A percentile compares a stretch with the other conserved stretches of the same genome.
phyloP scores from a whole-genome alignment of 768 basidiomycete genomes.

The Glaciozyma antarctica region DNA sequence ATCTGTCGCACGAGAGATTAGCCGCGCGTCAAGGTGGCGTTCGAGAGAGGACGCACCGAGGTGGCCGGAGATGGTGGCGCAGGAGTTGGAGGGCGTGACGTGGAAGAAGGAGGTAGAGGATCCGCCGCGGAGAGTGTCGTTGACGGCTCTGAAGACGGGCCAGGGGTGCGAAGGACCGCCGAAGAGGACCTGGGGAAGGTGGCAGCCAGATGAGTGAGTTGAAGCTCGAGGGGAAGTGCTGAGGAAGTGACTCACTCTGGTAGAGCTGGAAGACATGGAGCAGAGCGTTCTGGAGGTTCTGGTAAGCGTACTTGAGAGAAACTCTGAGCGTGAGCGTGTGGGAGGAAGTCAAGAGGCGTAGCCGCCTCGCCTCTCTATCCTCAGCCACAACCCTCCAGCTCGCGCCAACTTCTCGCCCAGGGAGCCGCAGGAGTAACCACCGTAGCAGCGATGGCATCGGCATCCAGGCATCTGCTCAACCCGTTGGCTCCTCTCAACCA shows the following conservation, averaged over 20 bases:
- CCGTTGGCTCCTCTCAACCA: conserved; percentile 76
- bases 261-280: too few species aligned
- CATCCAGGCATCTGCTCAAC: conserved; percentile 46
- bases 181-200: not conserved
- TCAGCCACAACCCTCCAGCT: too few species aligned
- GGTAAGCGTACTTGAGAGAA: too few species aligned
- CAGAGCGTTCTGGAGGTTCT: too few species aligned
- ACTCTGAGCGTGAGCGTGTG: too few species aligned
- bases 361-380: too few species aligned
- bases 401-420: too few species aligned
- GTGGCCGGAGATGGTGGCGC: not conserved
- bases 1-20: conserved; percentile 11
- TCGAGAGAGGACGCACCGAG: not conserved
- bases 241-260: too few species aligned
- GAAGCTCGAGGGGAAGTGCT: too few species aligned
- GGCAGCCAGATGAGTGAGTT: too few species aligned
- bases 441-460: conserved; percentile 3
- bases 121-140: conserved; percentile 22
- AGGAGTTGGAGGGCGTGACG: not conserved
- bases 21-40: not conserved
- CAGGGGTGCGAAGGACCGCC: conserved; percentile 3
- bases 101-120: not conserved
- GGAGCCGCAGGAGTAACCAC: too few species aligned
- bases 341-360: too few species aligned
- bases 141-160: conserved; percentile 16